Evolutionary conservation across 495 filamentous ascomycete genomes (phyloP).

Genomic region (Neurospora sp.): DNA sequence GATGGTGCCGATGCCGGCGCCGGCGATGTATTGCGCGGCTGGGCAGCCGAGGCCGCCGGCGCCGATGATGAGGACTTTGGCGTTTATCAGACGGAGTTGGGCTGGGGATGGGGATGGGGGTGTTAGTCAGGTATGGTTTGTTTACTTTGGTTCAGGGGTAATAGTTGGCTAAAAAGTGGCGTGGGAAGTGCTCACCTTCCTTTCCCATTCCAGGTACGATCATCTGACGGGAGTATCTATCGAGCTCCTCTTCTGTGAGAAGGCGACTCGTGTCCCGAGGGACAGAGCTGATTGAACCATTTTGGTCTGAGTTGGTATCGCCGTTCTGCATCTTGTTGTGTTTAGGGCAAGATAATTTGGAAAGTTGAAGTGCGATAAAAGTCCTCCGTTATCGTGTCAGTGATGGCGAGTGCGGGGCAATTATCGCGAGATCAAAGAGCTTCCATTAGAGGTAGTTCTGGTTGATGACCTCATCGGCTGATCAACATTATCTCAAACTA

Average conservation of each 20-base stretch:
- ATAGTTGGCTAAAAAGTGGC: neutral
- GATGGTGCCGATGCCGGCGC: slow-evolving; percentile 74
- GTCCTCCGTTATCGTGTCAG: neutral
- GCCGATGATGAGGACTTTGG: slow-evolving; percentile 78
- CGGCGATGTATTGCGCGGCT: slow-evolving; percentile 79
- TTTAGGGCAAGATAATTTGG: neutral
- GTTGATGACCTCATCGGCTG: neutral
- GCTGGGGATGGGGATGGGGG: slow-evolving; percentile 33
- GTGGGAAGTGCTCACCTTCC: slow-evolving; percentile 39
- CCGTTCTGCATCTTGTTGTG: neutral
- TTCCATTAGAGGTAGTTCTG: neutral
- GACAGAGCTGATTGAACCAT: neutral
- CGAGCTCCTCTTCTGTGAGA: slow-evolving; percentile 21
- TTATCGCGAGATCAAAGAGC: neutral
- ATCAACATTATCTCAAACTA: neutral
- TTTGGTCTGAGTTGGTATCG: neutral
- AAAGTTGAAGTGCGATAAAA: neutral
- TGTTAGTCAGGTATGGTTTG: slow-evolving; percentile 4
- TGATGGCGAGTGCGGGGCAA: neutral
- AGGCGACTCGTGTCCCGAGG: neutral
- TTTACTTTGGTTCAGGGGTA: neutral
- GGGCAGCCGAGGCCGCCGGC: slow-evolving; percentile 87
- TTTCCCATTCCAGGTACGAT: slow-evolving; percentile 80
- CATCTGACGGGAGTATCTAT: slow-evolving; percentile 83
- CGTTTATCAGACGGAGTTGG: slow-evolving; percentile 64